Evolutionary conservation across 2,329 filamentous ascomycete genomes (phyloP).

Genomic region (Aspergillus fumigatus): DNA sequence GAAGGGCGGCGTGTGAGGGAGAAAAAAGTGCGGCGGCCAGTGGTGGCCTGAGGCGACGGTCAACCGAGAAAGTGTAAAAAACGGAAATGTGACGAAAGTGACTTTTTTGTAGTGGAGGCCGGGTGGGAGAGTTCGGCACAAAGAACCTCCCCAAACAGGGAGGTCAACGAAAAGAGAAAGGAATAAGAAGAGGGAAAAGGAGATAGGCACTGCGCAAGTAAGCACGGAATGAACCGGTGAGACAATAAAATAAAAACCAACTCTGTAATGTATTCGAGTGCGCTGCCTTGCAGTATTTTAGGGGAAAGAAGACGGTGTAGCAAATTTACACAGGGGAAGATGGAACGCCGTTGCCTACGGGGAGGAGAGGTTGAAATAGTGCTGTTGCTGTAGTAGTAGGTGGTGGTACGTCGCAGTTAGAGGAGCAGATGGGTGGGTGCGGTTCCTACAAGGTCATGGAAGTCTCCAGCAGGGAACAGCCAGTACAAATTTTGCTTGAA

Average conservation of each 20-base stretch:
- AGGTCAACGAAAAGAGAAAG: constrained; percentile 3
- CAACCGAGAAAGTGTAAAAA: neutral
- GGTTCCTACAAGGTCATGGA: neutral
- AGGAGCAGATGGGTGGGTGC: neutral
- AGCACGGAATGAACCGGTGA: constrained; percentile 20
- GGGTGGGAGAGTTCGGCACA: neutral
- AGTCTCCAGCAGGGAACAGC: neutral
- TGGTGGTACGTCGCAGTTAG: neutral
- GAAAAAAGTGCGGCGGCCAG: constrained; percentile 19
- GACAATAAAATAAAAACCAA: constrained; percentile 15
- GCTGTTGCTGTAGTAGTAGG: neutral
- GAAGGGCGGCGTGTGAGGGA: constrained; percentile 5
- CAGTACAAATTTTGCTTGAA: neutral
- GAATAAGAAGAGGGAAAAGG: constrained; percentile 1
- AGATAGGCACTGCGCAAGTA: constrained; percentile 11
- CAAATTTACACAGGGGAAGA: constrained; percentile 7
- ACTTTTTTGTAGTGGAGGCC: constrained; percentile 7
- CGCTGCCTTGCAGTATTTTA: constrained; percentile 8
- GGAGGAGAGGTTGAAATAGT: constrained; percentile 20
- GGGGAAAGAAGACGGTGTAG: constrained; percentile 3
- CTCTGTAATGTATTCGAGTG: constrained; percentile 15
- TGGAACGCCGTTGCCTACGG: constrained; percentile 15
- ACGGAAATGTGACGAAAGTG: constrained; percentile 18
- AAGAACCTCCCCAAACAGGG: constrained; percentile 1
- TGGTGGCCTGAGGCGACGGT: constrained; percentile 18